Conservation (phyloP, 169 alveolate genomes). For the Plasmodium reichenowi region DNA sequence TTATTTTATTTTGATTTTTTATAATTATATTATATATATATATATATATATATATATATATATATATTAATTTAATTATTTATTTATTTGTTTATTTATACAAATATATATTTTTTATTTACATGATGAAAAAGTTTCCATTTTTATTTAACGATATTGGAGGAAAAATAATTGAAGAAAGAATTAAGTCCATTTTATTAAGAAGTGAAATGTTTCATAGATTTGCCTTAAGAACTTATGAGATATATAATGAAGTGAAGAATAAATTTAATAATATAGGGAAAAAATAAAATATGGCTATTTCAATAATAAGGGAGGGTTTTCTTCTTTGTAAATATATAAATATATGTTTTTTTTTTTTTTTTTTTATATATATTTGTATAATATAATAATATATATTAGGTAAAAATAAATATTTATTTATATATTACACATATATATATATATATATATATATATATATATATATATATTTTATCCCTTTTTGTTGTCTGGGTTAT, state of each 20-base stretch:
- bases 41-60: not conserved
- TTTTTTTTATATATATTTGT: not conserved
- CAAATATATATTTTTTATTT: constrained; percentile 29
- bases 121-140: constrained; percentile 76
- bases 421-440: no score
- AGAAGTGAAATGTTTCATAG: constrained; percentile 74
- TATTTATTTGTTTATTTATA: constrained; percentile 30
- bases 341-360: no score
- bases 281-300: constrained; percentile 16
- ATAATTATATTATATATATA: constrained; percentile 18
- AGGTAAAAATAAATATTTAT: no score
- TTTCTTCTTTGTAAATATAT: not conserved
- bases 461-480: not conserved
- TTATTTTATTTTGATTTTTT: constrained; percentile 29
- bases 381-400: not conserved
- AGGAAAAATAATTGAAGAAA: constrained; percentile 76
- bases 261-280: constrained; percentile 39
- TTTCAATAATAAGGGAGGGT: not conserved
- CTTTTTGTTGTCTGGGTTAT: not conserved
- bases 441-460: not conserved
- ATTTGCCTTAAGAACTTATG: constrained; percentile 54
- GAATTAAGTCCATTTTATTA: constrained; percentile 44
- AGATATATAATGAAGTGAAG: constrained; percentile 62
- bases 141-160: constrained; percentile 73
- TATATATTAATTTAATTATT: no score